Evolutionary conservation across 805 yeast genomes (phyloP).

Genomic region (Candida schatavii): DNA sequence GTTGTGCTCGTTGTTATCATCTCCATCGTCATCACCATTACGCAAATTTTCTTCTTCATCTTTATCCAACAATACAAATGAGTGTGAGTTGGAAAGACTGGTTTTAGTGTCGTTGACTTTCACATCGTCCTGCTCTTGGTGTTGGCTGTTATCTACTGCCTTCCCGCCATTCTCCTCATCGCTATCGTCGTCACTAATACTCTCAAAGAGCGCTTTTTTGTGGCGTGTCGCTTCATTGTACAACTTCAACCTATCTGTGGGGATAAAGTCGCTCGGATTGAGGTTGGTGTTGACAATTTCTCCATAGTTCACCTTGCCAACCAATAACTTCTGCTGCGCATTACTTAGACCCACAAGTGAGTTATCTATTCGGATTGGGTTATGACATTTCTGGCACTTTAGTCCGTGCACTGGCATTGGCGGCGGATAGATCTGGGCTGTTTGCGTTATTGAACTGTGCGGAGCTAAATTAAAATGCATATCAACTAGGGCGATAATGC

Average conservation of each 20-base stretch:
- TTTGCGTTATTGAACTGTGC: too few relatives aligned
- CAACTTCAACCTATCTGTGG: slow-evolving; percentile 35
- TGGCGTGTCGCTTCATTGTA: slow-evolving; percentile 25
- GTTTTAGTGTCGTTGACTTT: slow-evolving; percentile 6
- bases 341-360: slow-evolving; percentile 50
- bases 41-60: slow-evolving; percentile 4
- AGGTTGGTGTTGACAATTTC: slow-evolving; percentile 15
- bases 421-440: too few relatives aligned
- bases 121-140: slow-evolving; percentile 6
- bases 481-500: too few relatives aligned
- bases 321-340: slow-evolving; percentile 55
- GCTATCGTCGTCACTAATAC: slow-evolving; percentile 18
- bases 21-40: slow-evolving; percentile 5
- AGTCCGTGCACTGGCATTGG: slow-evolving; percentile 12
- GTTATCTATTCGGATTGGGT: slow-evolving; percentile 55
- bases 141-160: slow-evolving; percentile 5
- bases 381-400: slow-evolving; percentile 60
- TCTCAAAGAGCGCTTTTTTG: slow-evolving; percentile 19
- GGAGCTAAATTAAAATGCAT: too few relatives aligned
- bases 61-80: slow-evolving; percentile 11
- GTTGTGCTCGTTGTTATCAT: neutral
- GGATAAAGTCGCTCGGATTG: slow-evolving; percentile 33
- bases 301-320: slow-evolving; percentile 26
- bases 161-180: slow-evolving; percentile 17
- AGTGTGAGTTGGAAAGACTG: slow-evolving; percentile 15